phyloP scores from a whole-genome alignment of 192 early-diverging fungal species.

The Phycomyces blakesleeanus region DNA sequence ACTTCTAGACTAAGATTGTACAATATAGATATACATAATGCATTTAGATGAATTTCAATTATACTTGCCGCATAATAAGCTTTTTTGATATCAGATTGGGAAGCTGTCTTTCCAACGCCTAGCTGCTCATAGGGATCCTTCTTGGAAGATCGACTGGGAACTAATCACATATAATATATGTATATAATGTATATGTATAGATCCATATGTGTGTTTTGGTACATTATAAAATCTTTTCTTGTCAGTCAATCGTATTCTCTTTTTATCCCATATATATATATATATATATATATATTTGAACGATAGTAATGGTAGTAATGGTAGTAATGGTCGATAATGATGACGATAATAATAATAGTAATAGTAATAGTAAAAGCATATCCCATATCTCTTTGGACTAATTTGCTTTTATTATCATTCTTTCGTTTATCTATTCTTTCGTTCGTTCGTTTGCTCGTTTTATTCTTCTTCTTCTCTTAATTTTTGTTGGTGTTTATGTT shows the following conservation, averaged over 20 bases:
- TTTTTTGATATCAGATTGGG: slow-evolving; percentile 90
- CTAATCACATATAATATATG: not conserved
- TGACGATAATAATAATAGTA: too few species aligned
- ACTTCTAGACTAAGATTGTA: not conserved
- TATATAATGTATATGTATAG: too few species aligned
- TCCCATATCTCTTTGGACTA: not conserved
- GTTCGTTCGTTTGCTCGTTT: too few species aligned
- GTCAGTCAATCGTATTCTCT: too few species aligned
- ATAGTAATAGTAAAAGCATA: not conserved
- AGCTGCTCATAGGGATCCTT: slow-evolving; percentile 83
- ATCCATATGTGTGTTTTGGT: too few species aligned
- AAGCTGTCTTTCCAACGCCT: slow-evolving; percentile 75
- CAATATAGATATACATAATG: not conserved
- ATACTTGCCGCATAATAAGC: slow-evolving; percentile 72
- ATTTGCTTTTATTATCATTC: not conserved
- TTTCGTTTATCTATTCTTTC: not conserved
- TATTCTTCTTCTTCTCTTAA: not conserved
- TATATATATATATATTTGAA: too few species aligned
- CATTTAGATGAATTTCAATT: not conserved
- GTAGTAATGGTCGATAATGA: too few species aligned
- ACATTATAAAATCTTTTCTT: not conserved
- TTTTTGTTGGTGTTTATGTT: slow-evolving; percentile 1
- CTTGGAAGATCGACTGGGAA: slow-evolving; percentile 26
- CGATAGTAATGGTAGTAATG: not conserved
- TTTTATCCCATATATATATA: too few species aligned